phyloP scores from a whole-genome alignment of 306 rosid species.

The Ceratonia siliqua region DNA sequence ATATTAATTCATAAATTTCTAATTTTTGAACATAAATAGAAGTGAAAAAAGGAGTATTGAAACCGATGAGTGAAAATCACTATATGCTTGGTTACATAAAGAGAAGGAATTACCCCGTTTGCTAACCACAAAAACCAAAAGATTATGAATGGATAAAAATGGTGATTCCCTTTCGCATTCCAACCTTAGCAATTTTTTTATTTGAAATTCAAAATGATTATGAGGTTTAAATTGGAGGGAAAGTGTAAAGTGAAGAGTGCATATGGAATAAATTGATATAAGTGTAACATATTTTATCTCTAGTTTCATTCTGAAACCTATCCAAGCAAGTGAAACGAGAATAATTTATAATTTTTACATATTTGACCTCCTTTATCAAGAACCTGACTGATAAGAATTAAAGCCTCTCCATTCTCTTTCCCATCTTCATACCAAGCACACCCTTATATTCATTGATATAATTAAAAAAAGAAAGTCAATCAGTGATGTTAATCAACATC shows the following conservation, averaged over 20 bases:
- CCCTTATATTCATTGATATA: neutral
- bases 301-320: neutral
- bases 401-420: too few relatives aligned
- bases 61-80: neutral
- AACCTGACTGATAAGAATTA: too few relatives aligned
- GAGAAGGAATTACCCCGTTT: too few relatives aligned
- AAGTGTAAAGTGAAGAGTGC: neutral
- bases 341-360: neutral
- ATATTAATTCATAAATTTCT: too few relatives aligned
- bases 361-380: neutral
- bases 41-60: neutral
- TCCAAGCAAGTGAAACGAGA: neutral
- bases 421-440: too few relatives aligned
- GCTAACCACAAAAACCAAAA: too few relatives aligned
- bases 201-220: neutral
- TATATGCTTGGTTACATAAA: neutral
- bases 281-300: neutral
- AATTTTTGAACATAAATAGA: neutral
- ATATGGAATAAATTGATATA: neutral
- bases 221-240: neutral
- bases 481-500: neutral
- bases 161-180: neutral
- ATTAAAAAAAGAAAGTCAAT: neutral
- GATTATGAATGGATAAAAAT: neutral
- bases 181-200: neutral